phyloP scores from a whole-genome alignment of 208 protist species.

The Borovskyia barvae region DNA sequence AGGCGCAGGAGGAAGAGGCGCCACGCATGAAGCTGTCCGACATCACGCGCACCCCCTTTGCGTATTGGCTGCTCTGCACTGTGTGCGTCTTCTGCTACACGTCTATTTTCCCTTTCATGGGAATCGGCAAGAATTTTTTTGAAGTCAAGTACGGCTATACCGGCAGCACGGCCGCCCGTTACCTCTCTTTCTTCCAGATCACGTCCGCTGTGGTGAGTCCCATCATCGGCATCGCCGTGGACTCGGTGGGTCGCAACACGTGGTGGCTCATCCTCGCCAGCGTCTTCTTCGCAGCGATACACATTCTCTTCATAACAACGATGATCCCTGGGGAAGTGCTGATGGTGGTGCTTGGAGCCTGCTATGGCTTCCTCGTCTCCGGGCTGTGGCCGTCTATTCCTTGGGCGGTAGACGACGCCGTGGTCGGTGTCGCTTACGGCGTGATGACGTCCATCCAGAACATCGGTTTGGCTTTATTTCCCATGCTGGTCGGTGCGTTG shows the following conservation, averaged over 20 bases:
- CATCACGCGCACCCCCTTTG: conserved; percentile 49
- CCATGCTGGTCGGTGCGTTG: conserved; percentile 60
- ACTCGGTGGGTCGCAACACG: conserved; percentile 78
- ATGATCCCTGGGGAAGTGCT: conserved; percentile 59
- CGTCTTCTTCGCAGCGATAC: conserved; percentile 48
- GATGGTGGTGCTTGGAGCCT: conserved; percentile 76
- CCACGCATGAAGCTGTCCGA: conserved; percentile 28
- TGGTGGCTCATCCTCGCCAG: conserved; percentile 64
- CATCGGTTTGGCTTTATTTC: conserved; percentile 74
- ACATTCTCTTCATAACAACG: conserved; percentile 78
- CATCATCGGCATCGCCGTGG: conserved; percentile 78
- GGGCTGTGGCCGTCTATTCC: conserved; percentile 88
- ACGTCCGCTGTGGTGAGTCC: conserved; percentile 76
- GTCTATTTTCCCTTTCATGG: conserved; percentile 85
- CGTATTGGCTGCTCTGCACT: conserved; percentile 75
- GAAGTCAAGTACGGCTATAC: conserved; percentile 83
- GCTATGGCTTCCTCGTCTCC: conserved; percentile 87
- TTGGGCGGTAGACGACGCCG: conserved; percentile 60
- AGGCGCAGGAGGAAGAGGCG: conserved; percentile 14
- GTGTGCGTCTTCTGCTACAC: conserved; percentile 89
- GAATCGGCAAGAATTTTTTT: conserved; percentile 80
- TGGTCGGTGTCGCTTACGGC: conserved; percentile 86
- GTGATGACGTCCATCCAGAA: conserved; percentile 92
- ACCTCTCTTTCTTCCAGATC: conserved; percentile 88
- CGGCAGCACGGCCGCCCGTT: conserved; percentile 43